Evolutionary conservation across 2,329 filamentous ascomycete species (phyloP).

Genomic region (Xylariaceae sp.): DNA sequence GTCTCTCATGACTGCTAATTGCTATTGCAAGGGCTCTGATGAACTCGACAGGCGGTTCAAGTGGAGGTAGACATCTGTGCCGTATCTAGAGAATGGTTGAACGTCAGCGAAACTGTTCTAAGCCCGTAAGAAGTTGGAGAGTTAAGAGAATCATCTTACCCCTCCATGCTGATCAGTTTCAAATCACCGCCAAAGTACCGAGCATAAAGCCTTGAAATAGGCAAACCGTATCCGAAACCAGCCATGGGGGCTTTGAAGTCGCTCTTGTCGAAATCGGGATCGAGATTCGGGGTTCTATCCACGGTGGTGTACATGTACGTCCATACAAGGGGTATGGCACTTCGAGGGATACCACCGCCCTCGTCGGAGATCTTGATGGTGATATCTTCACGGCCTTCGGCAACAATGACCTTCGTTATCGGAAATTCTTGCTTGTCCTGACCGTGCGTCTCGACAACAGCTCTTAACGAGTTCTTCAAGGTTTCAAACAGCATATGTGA

Average conservation of each 20-base stretch:
- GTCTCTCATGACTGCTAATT: conserved; percentile 84
- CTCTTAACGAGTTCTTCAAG: conserved; percentile 94
- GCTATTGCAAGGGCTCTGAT: conserved; percentile 93
- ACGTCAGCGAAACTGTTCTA: conserved; percentile 6
- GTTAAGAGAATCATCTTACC: conserved; percentile 51
- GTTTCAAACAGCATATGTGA: conserved; percentile 99
- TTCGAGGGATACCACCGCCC: conserved; percentile 89
- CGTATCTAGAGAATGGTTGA: conserved; percentile 59
- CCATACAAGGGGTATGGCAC: conserved; percentile 95
- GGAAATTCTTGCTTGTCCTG: conserved; percentile 95
- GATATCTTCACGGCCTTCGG: conserved; percentile 96
- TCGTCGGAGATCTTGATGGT: conserved; percentile 98
- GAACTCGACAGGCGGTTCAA: conserved; percentile 92
- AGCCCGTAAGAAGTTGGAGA: neutral
- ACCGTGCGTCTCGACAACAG: conserved; percentile 91
- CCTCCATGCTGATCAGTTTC: conserved; percentile 99
- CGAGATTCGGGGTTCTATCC: conserved; percentile 87
- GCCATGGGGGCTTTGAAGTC: conserved; percentile 99
- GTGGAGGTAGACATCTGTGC: conserved; percentile 97
- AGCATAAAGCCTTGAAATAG: conserved; percentile 89
- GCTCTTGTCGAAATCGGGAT: conserved; percentile 97
- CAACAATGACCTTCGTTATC: conserved; percentile 94
- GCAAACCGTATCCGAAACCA: conserved; percentile 95
- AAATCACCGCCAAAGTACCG: conserved; percentile 96
- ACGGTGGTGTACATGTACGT: conserved; percentile 99